Percentiles rank a stretch among this genome's conserved stretches.
phyloP scores from a whole-genome alignment of 208 protist genomes.

The Angomonas deanei region DNA sequence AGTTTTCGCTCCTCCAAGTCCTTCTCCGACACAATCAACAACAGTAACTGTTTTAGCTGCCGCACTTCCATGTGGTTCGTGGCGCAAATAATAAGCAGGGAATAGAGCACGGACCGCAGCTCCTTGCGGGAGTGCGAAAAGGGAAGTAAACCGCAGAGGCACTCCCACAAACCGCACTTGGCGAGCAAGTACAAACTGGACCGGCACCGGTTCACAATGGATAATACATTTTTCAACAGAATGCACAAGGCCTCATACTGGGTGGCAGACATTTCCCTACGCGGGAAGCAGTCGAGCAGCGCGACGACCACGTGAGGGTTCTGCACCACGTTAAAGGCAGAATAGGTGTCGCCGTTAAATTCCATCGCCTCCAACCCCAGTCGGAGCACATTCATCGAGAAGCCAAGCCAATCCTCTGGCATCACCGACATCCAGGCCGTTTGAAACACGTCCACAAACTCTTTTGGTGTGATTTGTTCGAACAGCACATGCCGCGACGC shows the following conservation, averaged over 20 bases:
- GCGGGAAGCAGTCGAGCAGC: slow-evolving; percentile 20
- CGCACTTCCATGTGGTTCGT: slow-evolving; percentile 64
- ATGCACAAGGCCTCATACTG: slow-evolving; percentile 12
- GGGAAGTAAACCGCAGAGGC: slow-evolving; percentile 39
- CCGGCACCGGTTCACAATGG: slow-evolving; percentile 15
- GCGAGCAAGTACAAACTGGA: slow-evolving; percentile 46
- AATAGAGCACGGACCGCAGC: not conserved
- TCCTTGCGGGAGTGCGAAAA: not conserved
- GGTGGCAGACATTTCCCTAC: not conserved
- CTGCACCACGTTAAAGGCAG: slow-evolving; percentile 29
- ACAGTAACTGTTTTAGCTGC: slow-evolving; percentile 71
- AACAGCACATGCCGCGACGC: slow-evolving; percentile 18
- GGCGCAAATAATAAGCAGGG: slow-evolving; percentile 37
- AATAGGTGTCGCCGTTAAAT: slow-evolving; percentile 21
- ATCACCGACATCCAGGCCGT: slow-evolving; percentile 37
- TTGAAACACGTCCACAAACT: slow-evolving; percentile 35
- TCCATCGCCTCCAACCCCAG: slow-evolving; percentile 5
- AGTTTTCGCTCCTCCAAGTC: slow-evolving; percentile 22
- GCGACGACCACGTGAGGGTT: slow-evolving; percentile 41
- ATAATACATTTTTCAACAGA: not conserved
- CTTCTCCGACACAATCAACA: slow-evolving; percentile 41
- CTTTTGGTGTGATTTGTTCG: slow-evolving; percentile 18
- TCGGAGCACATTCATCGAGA: slow-evolving; percentile 14
- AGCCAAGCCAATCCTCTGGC: slow-evolving; percentile 15
- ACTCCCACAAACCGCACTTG: slow-evolving; percentile 47